A percentile compares a stretch with the other conserved stretches of the same genome.
Evolutionary conservation across 441 rosid genomes (phyloP).

Genomic region (Populus tomentosa): DNA sequence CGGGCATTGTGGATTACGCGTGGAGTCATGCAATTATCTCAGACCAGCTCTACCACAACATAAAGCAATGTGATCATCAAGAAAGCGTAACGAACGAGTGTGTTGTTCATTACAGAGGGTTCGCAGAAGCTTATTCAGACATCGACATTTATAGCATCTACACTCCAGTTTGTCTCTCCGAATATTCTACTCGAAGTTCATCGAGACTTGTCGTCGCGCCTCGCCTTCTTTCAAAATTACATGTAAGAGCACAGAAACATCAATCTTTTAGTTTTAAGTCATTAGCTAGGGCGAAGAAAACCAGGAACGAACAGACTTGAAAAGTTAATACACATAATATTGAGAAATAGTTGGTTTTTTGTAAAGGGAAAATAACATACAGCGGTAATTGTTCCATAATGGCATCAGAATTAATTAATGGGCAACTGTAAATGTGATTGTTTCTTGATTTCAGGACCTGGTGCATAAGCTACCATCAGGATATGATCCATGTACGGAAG

Average conservation of each 20-base stretch:
- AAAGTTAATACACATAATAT: too few relatives aligned
- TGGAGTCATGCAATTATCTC: constrained; percentile 92
- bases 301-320: constrained; percentile 10
- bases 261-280: constrained; percentile 34
- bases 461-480: constrained; percentile 52
- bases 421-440: not conserved
- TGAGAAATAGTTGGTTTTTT: too few relatives aligned
- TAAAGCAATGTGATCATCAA: constrained; percentile 23
- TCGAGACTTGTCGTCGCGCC: not conserved
- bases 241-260: constrained; percentile 38
- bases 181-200: not conserved
- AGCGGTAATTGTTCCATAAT: too few relatives aligned
- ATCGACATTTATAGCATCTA: constrained; percentile 25
- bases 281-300: too few relatives aligned
- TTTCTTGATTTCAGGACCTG: constrained; percentile 28
- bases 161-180: constrained; percentile 19
- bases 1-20: constrained; percentile 76
- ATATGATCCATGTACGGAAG: constrained; percentile 63
- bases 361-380: too few relatives aligned
- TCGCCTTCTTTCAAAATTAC: not conserved
- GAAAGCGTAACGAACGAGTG: not conserved
- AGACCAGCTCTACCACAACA: constrained; percentile 60
- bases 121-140: not conserved
- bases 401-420: not conserved
- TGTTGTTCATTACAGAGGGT: not conserved